phyloP scores from a whole-genome alignment of 2,329 filamentous ascomycete species.

The Penicillium occitanis region DNA sequence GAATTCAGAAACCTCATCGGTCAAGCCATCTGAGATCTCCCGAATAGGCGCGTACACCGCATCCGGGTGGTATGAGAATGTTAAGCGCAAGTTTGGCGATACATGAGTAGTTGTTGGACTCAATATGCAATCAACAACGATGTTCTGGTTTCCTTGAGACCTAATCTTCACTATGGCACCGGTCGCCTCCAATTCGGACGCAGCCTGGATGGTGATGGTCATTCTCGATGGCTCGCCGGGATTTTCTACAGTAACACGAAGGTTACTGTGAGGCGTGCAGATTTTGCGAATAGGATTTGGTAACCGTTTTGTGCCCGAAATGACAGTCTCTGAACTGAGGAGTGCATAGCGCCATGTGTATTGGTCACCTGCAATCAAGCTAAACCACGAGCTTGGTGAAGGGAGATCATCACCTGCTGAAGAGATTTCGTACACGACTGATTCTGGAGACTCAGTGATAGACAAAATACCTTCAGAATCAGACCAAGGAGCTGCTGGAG shows the following conservation, averaged over 20 bases:
- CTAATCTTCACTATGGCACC: not conserved
- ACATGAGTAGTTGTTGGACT: conserved; percentile 67
- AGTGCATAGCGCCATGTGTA: conserved; percentile 94
- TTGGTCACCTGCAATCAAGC: conserved; percentile 74
- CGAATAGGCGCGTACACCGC: conserved; percentile 93
- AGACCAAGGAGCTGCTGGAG: conserved; percentile 51
- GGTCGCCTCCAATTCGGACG: not conserved
- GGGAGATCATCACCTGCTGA: not conserved
- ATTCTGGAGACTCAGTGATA: not conserved
- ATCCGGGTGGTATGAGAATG: conserved; percentile 91
- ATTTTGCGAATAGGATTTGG: not conserved
- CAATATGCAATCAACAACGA: conserved; percentile 45
- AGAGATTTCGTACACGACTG: not conserved
- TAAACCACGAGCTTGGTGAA: conserved; percentile 60
- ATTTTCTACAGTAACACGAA: conserved; percentile 1
- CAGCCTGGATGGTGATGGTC: not conserved
- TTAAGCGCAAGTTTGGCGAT: conserved; percentile 66
- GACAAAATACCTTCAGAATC: not conserved
- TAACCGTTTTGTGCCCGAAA: conserved; percentile 55
- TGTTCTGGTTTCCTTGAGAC: not conserved
- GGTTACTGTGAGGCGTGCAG: not conserved
- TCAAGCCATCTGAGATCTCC: conserved; percentile 92
- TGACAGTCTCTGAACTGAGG: conserved; percentile 86
- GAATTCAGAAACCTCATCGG: conserved; percentile 98
- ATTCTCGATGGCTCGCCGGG: not conserved